A percentile compares a stretch with the other conserved stretches of the same genome.
Conservation (phyloP, 73 alveolate genomes). For the Tetrahymena borealis region DNA sequence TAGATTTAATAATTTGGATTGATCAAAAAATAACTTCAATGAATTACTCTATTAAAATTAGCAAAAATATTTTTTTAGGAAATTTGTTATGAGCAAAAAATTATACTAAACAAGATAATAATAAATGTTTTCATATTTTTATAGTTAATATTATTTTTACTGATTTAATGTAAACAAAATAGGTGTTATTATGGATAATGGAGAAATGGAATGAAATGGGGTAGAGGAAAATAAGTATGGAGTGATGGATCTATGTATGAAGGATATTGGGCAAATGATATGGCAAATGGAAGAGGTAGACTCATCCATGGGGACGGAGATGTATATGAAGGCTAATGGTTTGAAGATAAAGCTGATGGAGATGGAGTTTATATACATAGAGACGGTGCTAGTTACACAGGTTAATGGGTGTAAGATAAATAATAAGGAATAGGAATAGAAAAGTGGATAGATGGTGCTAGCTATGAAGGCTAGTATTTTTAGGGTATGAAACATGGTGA, state of each 20-base stretch:
- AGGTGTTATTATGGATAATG: constrained; percentile 31
- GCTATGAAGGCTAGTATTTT: constrained; percentile 34
- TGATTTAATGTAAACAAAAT: not conserved
- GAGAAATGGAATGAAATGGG: constrained; percentile 49
- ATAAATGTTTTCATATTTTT: too few species aligned
- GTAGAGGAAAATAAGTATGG: constrained; percentile 66
- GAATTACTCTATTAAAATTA: too few species aligned
- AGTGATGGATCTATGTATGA: constrained; percentile 48
- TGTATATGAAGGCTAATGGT: constrained; percentile 53
- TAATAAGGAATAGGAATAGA: constrained; percentile 31
- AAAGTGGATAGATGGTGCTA: constrained; percentile 34
- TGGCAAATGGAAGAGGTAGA: constrained; percentile 48
- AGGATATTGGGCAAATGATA: constrained; percentile 42
- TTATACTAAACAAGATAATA: too few species aligned
- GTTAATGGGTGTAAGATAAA: constrained; percentile 35
- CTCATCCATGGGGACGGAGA: constrained; percentile 37
- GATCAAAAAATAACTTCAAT: too few species aligned
- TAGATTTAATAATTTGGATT: too few species aligned
- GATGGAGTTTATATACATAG: constrained; percentile 52
- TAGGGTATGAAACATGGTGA: constrained; percentile 44
- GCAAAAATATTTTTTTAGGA: too few species aligned
- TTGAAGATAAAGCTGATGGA: constrained; percentile 55
- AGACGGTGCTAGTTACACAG: constrained; percentile 40
- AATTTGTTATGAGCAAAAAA: too few species aligned
- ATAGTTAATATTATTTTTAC: too few species aligned